Evolutionary conservation across 2,329 filamentous ascomycete species (phyloP).

Genomic region (Hypomyces rosellus): DNA sequence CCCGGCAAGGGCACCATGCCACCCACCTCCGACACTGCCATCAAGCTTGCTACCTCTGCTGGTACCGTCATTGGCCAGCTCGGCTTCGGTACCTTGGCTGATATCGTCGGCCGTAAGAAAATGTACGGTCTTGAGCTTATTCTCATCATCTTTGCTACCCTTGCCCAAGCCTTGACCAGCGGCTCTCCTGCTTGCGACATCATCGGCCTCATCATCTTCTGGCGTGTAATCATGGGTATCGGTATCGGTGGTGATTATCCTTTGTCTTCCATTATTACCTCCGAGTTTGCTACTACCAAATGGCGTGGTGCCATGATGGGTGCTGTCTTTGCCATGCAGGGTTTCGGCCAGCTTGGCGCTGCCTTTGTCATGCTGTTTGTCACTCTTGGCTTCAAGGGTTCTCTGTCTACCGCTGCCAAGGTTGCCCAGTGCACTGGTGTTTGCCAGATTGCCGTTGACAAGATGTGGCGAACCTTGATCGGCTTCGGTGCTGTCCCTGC

Average conservation of each 20-base stretch:
- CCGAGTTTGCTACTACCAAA: slow-evolving; percentile 76
- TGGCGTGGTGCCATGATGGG: slow-evolving; percentile 86
- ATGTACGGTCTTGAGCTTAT: slow-evolving; percentile 72
- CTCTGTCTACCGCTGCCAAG: slow-evolving; percentile 46
- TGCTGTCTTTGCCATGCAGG: slow-evolving; percentile 81
- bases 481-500: slow-evolving; percentile 76
- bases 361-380: slow-evolving; percentile 72
- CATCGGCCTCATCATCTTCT: slow-evolving; percentile 67
- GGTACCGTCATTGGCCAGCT: slow-evolving; percentile 81
- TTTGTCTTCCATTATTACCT: slow-evolving; percentile 75
- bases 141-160: slow-evolving; percentile 71
- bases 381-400: slow-evolving; percentile 62
- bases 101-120: slow-evolving; percentile 67
- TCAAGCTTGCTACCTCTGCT: slow-evolving; percentile 78
- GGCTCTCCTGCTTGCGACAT: slow-evolving; percentile 57
- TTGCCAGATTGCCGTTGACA: slow-evolving; percentile 55
- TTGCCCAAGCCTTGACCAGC: slow-evolving; percentile 63
- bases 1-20: slow-evolving; percentile 55
- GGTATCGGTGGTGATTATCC: slow-evolving; percentile 60
- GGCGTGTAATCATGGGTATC: slow-evolving; percentile 65
- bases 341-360: slow-evolving; percentile 70
- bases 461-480: slow-evolving; percentile 80
- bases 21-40: slow-evolving; percentile 64
- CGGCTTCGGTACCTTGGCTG: slow-evolving; percentile 71
- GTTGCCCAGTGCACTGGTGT: slow-evolving; percentile 46